phyloP scores from a whole-genome alignment of 1,284 basidiomycete species.

The Cutaneotrichosporon daszewskae region DNA sequence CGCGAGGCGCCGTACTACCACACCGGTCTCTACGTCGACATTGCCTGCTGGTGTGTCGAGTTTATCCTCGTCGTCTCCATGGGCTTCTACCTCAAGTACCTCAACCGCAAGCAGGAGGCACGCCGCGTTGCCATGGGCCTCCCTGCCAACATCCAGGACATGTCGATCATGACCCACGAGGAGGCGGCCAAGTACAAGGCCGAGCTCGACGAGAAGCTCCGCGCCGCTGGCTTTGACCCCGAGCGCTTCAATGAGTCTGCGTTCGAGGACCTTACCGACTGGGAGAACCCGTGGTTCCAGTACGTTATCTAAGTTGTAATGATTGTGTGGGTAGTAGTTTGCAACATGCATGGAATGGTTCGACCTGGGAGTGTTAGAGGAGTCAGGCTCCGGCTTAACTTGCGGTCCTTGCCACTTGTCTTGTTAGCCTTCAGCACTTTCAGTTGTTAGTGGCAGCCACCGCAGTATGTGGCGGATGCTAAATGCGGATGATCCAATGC shows the following conservation, averaged over 20 bases:
- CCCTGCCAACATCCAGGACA: conserved; percentile 38
- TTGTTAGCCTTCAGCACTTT: too few relatives aligned
- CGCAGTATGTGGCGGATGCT: too few relatives aligned
- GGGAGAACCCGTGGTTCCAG: conserved; percentile 11
- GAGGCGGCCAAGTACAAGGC: conserved; percentile 29
- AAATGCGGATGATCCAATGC: too few relatives aligned
- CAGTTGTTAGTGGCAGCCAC: too few relatives aligned
- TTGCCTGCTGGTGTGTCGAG: conserved; percentile 31
- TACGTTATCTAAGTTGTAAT: conserved; percentile 12
- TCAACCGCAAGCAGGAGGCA: conserved; percentile 37
- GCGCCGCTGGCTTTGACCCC: conserved; percentile 14
- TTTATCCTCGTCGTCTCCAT: conserved; percentile 33
- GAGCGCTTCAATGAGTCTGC: conserved; percentile 19
- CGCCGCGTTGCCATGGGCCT: conserved; percentile 36
- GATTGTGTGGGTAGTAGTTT: background rate
- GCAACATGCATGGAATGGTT: too few relatives aligned
- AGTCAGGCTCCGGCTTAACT: too few relatives aligned
- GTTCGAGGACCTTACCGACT: conserved; percentile 19
- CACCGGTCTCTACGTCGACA: conserved; percentile 42
- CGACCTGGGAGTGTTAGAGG: too few relatives aligned
- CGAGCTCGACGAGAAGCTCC: conserved; percentile 18
- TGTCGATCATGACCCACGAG: conserved; percentile 29
- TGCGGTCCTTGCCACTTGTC: too few relatives aligned
- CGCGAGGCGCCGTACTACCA: conserved; percentile 31
- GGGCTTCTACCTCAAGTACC: conserved; percentile 35